Conservation (phyloP, 805 yeast species). For the Tetrapisispora pingtungensis region DNA sequence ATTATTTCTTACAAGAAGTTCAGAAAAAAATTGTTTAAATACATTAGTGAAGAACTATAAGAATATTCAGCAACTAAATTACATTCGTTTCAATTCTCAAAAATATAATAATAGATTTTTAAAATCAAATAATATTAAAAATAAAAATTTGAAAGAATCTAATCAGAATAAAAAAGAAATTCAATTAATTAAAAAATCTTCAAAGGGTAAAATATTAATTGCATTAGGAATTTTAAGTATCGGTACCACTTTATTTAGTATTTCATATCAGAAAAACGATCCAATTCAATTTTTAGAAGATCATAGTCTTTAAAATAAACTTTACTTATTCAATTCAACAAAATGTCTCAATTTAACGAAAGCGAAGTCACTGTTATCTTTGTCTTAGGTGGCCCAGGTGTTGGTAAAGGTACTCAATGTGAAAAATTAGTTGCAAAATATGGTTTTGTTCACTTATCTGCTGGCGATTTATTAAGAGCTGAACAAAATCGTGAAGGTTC, state of each 20-base stretch:
- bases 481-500: slow-evolving; percentile 82
- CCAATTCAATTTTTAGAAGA: slow-evolving; percentile 39
- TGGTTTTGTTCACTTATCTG: slow-evolving; percentile 79
- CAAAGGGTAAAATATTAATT: slow-evolving; percentile 27
- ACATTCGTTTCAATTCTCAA: not conserved
- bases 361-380: slow-evolving; percentile 72
- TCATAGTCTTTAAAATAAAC: slow-evolving; percentile 8
- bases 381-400: slow-evolving; percentile 96
- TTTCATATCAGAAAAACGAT: slow-evolving; percentile 33
- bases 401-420: slow-evolving; percentile 97
- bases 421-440: slow-evolving; percentile 70
- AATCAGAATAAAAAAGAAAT: not conserved
- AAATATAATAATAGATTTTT: not conserved
- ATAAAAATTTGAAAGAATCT: not conserved
- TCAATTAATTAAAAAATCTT: not conserved
- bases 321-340: too few species aligned
- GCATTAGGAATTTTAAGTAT: slow-evolving; percentile 37
- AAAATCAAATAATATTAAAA: not conserved
- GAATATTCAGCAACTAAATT: not conserved
- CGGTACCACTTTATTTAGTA: slow-evolving; percentile 38
- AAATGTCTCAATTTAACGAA: slow-evolving; percentile 36
- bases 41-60: not conserved
- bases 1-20: not conserved
- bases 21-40: not conserved
- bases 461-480: slow-evolving; percentile 92